phyloP scores from a whole-genome alignment of 2,329 filamentous ascomycete species.

The Microsporum canis region DNA sequence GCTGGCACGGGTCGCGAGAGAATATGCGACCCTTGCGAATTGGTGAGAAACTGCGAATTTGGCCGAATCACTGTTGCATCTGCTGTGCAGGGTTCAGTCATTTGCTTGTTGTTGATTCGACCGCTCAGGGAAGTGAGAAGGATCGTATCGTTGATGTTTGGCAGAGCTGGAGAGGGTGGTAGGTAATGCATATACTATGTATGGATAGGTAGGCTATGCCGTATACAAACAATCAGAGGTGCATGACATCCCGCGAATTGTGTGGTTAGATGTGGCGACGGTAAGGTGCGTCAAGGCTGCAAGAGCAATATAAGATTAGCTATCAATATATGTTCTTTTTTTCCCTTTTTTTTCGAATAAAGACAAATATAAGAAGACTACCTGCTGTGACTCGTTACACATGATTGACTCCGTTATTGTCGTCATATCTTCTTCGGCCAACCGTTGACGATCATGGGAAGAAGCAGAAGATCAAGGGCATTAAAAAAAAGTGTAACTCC shows the following conservation, averaged over 20 bases:
- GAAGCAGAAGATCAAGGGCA: not conserved
- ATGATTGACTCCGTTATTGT: not conserved
- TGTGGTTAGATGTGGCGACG: not conserved
- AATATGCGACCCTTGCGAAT: slow-evolving; percentile 41
- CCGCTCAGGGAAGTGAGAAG: slow-evolving; percentile 18
- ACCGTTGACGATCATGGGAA: not conserved
- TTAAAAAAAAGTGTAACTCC: not conserved
- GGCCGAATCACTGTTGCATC: slow-evolving; percentile 73
- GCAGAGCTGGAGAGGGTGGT: slow-evolving; percentile 16
- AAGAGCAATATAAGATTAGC: not conserved
- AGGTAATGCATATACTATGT: not conserved
- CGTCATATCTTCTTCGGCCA: not conserved
- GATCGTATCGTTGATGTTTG: slow-evolving; percentile 16
- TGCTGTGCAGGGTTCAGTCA: slow-evolving; percentile 58
- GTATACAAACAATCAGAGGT: not conserved
- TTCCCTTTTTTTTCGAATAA: not conserved
- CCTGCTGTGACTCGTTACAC: slow-evolving; percentile 2
- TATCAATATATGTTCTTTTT: not conserved
- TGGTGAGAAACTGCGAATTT: slow-evolving; percentile 58
- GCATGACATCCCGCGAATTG: not conserved
- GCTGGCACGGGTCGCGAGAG: slow-evolving; percentile 41
- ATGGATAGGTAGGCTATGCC: not conserved
- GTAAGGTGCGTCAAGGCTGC: not conserved
- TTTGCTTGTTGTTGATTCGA: slow-evolving; percentile 61
- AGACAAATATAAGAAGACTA: not conserved